Evolutionary conservation across 2,329 filamentous ascomycete species (phyloP), one percentile per base, ranked within the genome.

Genomic region (Trichoderma gracile): DNA sequence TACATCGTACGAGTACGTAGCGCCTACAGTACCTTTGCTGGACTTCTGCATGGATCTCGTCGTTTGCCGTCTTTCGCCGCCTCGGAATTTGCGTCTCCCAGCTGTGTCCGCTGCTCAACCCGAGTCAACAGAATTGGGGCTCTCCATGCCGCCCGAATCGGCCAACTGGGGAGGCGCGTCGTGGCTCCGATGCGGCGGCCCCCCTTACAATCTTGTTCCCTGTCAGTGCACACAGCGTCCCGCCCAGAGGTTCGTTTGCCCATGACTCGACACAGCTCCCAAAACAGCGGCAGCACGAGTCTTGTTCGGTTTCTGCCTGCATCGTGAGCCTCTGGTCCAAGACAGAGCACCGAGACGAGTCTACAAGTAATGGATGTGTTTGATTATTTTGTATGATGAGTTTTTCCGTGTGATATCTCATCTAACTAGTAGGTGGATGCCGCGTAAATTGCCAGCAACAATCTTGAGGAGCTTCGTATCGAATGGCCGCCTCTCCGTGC

Each of bases 251-350:
- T 42, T 50, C 23, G 33, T 38, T 38, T 43, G 27, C 30, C 47
- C 58, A 62, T 62, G 58, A 54, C 40, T 62, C 58, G 42, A 42
- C 19, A 62, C 27, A 46, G 40, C 25, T 33, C 49, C 40, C 40
- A 62, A 54, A 38, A 25, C 49, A 38, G 58, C 25, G 40, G n/a
- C 49, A 46, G 49, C 58, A 62, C 40, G 58, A 62, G 46, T 62
- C 53, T 27, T 27, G 19, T 25, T 9, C n/a, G 5, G 10, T 30
- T 40, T 40, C 23, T 50, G 23, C 30, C 47, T 30, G 15, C 15
- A 50, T 14, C 25, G 46, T 27, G 47, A 17, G 47, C 15, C 25
- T 42, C 2, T 42, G 1, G 9, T 42, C 15, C 40, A 43, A 19
- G 33, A 14, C 33, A 38, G 33, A 38, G 33, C 33, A 38, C 12